Base-by-base conservation (phyloP, 108 stramenopile species). In the Pseudonitzschia multiseries region DNA sequence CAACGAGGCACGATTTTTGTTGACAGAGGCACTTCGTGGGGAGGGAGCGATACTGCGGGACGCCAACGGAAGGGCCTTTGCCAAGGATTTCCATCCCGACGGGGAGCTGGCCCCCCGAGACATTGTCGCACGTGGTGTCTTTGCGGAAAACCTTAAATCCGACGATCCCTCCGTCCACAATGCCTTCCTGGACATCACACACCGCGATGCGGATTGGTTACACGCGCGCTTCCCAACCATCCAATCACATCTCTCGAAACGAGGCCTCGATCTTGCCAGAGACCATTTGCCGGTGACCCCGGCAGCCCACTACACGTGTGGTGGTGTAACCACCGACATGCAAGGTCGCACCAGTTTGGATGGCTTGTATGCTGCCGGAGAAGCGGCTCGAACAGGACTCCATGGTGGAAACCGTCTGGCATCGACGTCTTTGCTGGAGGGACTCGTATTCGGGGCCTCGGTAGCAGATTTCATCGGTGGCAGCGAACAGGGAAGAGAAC, bases 331-430 rank as follows among this genome's bases (percentile, higher is more conserved):
- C 10, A 95, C 94, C 6, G 93, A 96, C 69, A 67, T 92, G 77
- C 73, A 88, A 42, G 97, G 96, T 13, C 66, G 84, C 42, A 92
- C 87, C 22, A 78, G 65, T 56, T 57, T 91, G 69, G 73, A 83
- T 22, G 79, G 79, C 56, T 69, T 97, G 48, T 96, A 86, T 65
- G 93, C 92, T 0, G 96, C 95, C 0, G 97, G 97, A 52, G 97
- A 97, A 70, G 95, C 93, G 13, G 96, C 97, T 5, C 69, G 97
- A 51, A 97, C 97, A 17, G 97, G 97, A 15, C 83, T 97, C 44
- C 97, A 97, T 71, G 97, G 97, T 20, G 97, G 94, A 10, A 97
- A 97, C 77, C 83, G 97, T 26, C 79, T 96, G 48, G 97, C 97
- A 15, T 91, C 90, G 36, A 97, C 97, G n/a, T 94, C 92, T 44